These are phyloP conservation scores for Botrytis byssoidea DNA, from an alignment of 2,329 filamentous ascomycete genomes.

Conservation along the genomic window DNA sequence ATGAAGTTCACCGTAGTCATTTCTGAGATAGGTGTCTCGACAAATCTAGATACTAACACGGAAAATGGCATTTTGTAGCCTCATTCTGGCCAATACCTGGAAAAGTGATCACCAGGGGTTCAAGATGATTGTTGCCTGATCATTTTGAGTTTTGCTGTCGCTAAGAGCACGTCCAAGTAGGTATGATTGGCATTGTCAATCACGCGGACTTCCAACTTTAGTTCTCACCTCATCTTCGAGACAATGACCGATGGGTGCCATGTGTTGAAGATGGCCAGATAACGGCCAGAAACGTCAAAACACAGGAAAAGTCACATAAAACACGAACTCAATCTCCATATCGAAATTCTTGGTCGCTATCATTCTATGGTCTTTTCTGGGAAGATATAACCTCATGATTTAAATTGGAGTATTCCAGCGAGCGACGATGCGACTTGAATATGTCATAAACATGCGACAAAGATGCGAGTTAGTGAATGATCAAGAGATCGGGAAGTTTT, in stretches of 20 bases:
- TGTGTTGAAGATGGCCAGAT: no score
- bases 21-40: background rate
- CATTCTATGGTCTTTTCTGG: background rate
- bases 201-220: no score
- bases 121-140: background rate
- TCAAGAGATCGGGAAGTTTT: fast-evolving
- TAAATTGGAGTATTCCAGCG: background rate
- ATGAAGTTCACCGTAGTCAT: fast-evolving
- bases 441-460: background rate
- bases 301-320: background rate
- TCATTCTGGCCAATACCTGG: background rate
- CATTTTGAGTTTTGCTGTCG: background rate
- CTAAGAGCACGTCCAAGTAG: background rate
- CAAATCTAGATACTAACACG: background rate
- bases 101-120: background rate
- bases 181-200: background rate
- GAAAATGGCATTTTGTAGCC: background rate
- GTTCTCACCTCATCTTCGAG: background rate
- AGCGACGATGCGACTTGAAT: background rate
- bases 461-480: background rate
- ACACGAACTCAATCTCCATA: background rate
- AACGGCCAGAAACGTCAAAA: background rate
- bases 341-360: background rate
- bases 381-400: background rate
- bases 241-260: fast-evolving